Base-by-base conservation (phyloP, 352 stramenopile species). In the Phytophthora uliginosa region DNA sequence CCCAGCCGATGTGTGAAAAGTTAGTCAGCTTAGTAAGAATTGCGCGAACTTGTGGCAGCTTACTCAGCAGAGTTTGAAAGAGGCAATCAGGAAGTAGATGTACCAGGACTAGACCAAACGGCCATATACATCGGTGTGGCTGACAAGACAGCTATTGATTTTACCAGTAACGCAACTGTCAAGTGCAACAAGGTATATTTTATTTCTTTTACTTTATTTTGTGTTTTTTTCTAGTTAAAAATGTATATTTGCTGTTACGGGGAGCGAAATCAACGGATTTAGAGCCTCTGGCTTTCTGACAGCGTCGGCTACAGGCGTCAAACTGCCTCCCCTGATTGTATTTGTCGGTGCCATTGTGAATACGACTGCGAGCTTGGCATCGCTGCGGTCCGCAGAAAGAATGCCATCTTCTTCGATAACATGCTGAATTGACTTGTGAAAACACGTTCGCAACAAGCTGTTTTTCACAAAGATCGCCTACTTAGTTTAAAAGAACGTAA, bases 131-230 rank as follows among this genome's bases (percentile, higher is more conserved):
- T 73, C 20, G 50, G 63, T 24, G 67, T 73, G 50, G 33, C 22
- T 2, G 57, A 48, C 17, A 66, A 66, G 8, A 73, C 65, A 24
- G 67, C 58, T 2, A 45, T 73, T n/a, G 64, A 58, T 31, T 72
- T 66, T 17, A 38, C 26, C 4, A 47, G 59, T 8, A 51, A 57
- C 6, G 18, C 48, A 24, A 58, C 31, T 1, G 47, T 66, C 0
- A 54, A 63, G 63, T 63, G 15, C 3, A 57, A 5, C 57, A 63
- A 66, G 40, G 48, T 73, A 52, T n/a, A 36, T 40, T 6, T 17
- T 40, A 13, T 3, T 40, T 10, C 15, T 40, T 57, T 26, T 38
- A 13, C n/a, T 22, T 57, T 45, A 34, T 65, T 57, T 26, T 3
- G 2, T 36, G 1, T 50, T 33, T 59, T 36, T 55, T 31, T 68